Base-by-base conservation (phyloP, 177 flowering plant genomes). In the Vitis hybrid region DNA sequence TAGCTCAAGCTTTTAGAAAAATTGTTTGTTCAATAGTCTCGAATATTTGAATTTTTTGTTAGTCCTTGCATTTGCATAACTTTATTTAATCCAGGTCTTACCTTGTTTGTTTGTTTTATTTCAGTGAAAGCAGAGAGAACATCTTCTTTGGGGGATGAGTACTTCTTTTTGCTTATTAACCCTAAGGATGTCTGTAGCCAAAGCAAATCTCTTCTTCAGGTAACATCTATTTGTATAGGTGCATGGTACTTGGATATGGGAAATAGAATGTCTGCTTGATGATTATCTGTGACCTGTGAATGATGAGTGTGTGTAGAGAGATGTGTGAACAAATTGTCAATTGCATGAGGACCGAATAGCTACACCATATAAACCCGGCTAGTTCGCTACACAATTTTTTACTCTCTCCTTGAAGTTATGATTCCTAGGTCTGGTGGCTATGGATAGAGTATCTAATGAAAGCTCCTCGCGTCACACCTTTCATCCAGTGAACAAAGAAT, bases 191-290 rank as follows among this genome's bases (percentile, higher is more conserved):
- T 69, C 0, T 85, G 85, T 77, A 67, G 74, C 60, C 48, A 51
- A 55, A 79, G 80, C 67, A 86, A 86, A 74, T 75, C 78, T 26
- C 70, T 86, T 66, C 82, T 91, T 56, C 85, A 91, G 92, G 98
- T 92, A 65, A 2, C 57, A 7, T 68, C 33, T 57, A 4, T 60
- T 51, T 22, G 5, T 60, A 22, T n/a, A 59, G 16, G 26, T 66
- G 51, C 11, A 16, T 55, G 11, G 60, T n/a, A 60, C 62, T 31
- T 59, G 10, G 2, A 2, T 10, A 49, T 16, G 8, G 19, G 15
- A 31, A 22, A 6, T n/a, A 19, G 14, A 13, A 2, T 63, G 9
- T 18, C 48, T 68, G 19, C 3, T 31, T 66, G 16, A 26, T 26
- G 0, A 26, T 26, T 26, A 26, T 26, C 29, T 26, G 4, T 26